These are phyloP conservation scores for Magnolia sinica DNA, from an alignment of 164 flowering plant genomes.

Conservation along the genomic window DNA sequence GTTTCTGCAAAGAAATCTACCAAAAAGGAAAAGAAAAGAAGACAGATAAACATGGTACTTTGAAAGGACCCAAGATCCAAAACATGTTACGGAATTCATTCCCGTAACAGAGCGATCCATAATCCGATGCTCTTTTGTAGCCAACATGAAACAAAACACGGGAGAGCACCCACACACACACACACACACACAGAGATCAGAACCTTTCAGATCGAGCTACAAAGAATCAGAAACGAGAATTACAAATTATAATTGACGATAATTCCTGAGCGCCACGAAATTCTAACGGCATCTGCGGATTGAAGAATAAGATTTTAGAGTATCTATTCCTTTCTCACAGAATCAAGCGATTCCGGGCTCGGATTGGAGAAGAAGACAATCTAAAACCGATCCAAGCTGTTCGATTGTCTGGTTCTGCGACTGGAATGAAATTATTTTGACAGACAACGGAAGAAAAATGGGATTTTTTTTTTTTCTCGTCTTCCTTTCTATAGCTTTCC, in stretches of 20 bases:
- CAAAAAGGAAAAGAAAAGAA: no score
- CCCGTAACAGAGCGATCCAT: no score
- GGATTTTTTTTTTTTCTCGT: neutral
- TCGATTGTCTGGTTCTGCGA: neutral
- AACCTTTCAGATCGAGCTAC: neutral
- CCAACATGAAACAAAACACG: neutral
- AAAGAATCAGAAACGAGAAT: slow-evolving; percentile 11
- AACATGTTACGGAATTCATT: no score
- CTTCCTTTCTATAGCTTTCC: neutral
- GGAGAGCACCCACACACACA: neutral
- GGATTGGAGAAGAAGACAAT: slow-evolving; percentile 5
- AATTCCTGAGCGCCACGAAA: slow-evolving; percentile 4
- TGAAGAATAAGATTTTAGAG: neutral
- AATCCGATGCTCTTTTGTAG: neutral
- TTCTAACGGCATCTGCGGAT: slow-evolving; percentile 15
- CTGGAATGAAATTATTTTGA: neutral
- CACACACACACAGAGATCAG: neutral
- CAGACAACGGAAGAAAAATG: neutral
- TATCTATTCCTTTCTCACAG: neutral
- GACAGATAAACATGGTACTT: neutral
- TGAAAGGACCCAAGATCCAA: no score
- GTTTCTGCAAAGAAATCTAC: neutral
- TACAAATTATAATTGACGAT: slow-evolving; percentile 8
- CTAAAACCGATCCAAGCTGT: slow-evolving; percentile 7
- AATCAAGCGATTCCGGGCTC: slow-evolving; percentile 7